Evolutionary conservation across 345 rosid genomes (phyloP).

Genomic region (Salix dunnii): DNA sequence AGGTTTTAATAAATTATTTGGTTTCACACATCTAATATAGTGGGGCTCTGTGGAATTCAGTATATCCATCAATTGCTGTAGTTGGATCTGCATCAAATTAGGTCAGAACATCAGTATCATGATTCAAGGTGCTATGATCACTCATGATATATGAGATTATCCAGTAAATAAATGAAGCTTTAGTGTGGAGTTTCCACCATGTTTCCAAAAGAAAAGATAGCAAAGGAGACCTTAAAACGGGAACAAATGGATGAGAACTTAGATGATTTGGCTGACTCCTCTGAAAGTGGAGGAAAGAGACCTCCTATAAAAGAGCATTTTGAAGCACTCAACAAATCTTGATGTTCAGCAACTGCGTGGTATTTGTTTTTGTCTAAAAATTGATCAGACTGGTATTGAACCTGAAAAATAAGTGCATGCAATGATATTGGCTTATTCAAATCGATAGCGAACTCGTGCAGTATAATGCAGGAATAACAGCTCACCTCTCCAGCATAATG

Average conservation of each 20-base stretch:
- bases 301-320: conserved; percentile 63
- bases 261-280: conserved; percentile 65
- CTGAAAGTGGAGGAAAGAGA: conserved; percentile 66
- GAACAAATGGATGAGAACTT: conserved; percentile 88
- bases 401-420: conserved; percentile 49
- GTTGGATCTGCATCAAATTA: conserved; percentile 69
- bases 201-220: neutral
- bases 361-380: conserved; percentile 96
- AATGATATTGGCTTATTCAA: conserved; percentile 7
- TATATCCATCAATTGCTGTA: conserved; percentile 87
- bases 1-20: conserved; percentile 64
- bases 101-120: conserved; percentile 19
- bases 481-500: conserved; percentile 95
- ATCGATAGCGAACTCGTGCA: too few species aligned
- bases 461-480: neutral
- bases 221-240: conserved; percentile 64
- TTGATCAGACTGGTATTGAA: conserved; percentile 82
- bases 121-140: neutral
- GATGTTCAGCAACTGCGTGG: conserved; percentile 92
- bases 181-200: neutral
- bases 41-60: conserved; percentile 83
- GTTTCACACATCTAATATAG: conserved; percentile 93
- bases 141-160: conserved; percentile 6
- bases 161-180: conserved; percentile 3
- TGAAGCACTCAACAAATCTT: conserved; percentile 78